Conservation (phyloP, 768 basidiomycete genomes). For the Lanmaoa rubissima region DNA sequence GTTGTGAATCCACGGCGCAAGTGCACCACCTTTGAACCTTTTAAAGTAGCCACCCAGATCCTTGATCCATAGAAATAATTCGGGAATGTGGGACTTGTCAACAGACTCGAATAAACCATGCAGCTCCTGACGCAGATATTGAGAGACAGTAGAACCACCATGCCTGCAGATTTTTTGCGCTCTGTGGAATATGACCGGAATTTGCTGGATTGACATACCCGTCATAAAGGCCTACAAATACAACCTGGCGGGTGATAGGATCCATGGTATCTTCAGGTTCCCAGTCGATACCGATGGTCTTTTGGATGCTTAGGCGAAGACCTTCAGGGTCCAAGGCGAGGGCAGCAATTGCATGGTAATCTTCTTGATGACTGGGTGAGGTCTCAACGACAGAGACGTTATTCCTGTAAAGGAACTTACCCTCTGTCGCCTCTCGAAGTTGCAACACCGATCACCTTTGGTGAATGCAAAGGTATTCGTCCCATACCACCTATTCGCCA, state of each 20-base stretch:
- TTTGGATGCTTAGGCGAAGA: conserved; percentile 61
- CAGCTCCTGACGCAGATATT: conserved; percentile 80
- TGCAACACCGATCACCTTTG: conserved; percentile 75
- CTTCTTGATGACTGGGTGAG: conserved; percentile 77
- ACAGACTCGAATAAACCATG: conserved; percentile 83
- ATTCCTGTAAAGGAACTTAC: conserved; percentile 36
- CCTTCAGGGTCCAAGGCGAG: conserved; percentile 77
- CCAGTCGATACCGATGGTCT: conserved; percentile 67
- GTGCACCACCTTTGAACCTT: conserved; percentile 78
- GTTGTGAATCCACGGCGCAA: conserved; percentile 61
- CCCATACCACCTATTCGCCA: conserved; percentile 51
- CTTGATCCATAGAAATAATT: conserved; percentile 73
- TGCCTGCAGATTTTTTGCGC: conserved; percentile 56
- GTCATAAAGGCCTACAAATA: conserved; percentile 90
- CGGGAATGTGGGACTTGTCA: conserved; percentile 67
- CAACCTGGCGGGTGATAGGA: conserved; percentile 66
- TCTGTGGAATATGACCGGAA: neutral
- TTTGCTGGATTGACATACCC: conserved; percentile 50
- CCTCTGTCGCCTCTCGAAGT: conserved; percentile 74
- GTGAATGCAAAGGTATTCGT: conserved; percentile 69
- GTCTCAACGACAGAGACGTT: conserved; percentile 4
- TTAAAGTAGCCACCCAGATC: conserved; percentile 89
- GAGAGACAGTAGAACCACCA: conserved; percentile 87
- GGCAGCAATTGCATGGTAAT: conserved; percentile 75
- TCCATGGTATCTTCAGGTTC: conserved; percentile 54